Percentiles rank a stretch among this genome's conserved stretches.
phyloP scores from a whole-genome alignment of 2,329 filamentous ascomycete genomes.

The Ophiobolus disseminans region DNA sequence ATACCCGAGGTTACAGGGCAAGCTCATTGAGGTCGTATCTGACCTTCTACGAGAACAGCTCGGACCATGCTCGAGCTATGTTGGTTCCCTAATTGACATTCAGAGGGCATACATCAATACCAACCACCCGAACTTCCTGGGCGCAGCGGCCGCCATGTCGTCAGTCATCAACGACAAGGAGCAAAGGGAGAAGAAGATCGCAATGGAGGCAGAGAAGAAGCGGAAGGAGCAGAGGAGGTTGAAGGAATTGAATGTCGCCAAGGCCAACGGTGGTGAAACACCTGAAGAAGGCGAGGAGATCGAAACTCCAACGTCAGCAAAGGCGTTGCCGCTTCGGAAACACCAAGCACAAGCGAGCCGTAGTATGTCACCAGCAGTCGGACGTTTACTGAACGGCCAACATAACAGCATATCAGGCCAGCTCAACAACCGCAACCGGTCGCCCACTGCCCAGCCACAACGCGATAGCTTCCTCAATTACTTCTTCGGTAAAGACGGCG shows the following conservation, averaged over 20 bases:
- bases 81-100: constrained; percentile 96
- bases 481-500: constrained; percentile 95
- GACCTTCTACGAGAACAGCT: constrained; percentile 91
- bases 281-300: constrained; percentile 69
- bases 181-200: constrained; percentile 86
- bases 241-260: constrained; percentile 77
- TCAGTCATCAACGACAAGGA: constrained; percentile 95
- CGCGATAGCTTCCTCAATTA: constrained; percentile 96
- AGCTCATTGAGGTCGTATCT: constrained; percentile 97
- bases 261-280: constrained; percentile 56
- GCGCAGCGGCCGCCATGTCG: constrained; percentile 95
- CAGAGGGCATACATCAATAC: constrained; percentile 99
- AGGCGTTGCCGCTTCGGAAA: constrained; percentile 66
- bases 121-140: constrained; percentile 98
- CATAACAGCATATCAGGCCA: constrained; percentile 65
- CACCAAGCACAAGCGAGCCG: constrained; percentile 67
- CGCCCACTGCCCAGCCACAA: constrained; percentile 69
- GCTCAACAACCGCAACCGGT: constrained; percentile 68
- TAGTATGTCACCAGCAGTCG: constrained; percentile 83
- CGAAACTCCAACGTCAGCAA: constrained; percentile 60
- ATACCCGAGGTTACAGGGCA: constrained; percentile 91
- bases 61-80: constrained; percentile 86
- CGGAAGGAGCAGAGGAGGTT: constrained; percentile 82
- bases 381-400: constrained; percentile 67
- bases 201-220: constrained; percentile 81